These are phyloP conservation scores for Polychaeton citri DNA, from an alignment of 2,329 filamentous ascomycete genomes.

Conservation along the genomic window DNA sequence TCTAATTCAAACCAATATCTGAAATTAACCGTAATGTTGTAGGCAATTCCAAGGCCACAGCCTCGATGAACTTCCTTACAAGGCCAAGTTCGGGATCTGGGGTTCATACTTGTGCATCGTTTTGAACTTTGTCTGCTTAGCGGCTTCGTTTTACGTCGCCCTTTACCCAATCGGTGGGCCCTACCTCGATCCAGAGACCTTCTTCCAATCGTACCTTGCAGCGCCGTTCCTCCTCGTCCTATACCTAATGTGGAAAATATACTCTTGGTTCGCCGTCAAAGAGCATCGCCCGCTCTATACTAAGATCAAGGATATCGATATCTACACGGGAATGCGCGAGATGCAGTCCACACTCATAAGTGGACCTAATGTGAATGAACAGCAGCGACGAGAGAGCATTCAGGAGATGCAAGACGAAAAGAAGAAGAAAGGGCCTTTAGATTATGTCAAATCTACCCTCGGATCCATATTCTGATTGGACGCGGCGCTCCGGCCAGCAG, in stretches of 20 bases:
- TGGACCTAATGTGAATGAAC: conserved; percentile 13
- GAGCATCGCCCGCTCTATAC: conserved; percentile 19
- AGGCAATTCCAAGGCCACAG: conserved; percentile 41
- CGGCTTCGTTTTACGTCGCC: conserved; percentile 29
- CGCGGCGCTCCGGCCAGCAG: not conserved
- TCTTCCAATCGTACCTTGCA: conserved; percentile 19
- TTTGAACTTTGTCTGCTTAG: conserved; percentile 26
- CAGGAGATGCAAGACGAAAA: conserved; percentile 17
- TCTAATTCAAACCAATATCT: not conserved
- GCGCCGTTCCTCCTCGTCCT: conserved; percentile 17
- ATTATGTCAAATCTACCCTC: not conserved
- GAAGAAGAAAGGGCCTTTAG: conserved; percentile 10
- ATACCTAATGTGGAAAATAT: conserved; percentile 19
- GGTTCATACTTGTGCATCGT: conserved; percentile 27
- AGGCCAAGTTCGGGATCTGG: conserved; percentile 25
- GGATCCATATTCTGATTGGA: not conserved
- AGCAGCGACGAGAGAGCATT: conserved; percentile 19
- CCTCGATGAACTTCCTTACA: conserved; percentile 33
- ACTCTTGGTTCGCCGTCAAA: conserved; percentile 12
- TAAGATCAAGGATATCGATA: conserved; percentile 21
- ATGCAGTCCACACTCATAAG: conserved; percentile 11
- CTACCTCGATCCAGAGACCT: conserved; percentile 8
- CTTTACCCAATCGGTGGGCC: conserved; percentile 11
- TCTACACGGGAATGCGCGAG: conserved; percentile 25
- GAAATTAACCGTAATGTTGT: conserved; percentile 22